Percentiles rank a stretch among this genome's conserved stretches.
Evolutionary conservation across 805 yeast species (phyloP).

Genomic region (Candida incommunis): DNA sequence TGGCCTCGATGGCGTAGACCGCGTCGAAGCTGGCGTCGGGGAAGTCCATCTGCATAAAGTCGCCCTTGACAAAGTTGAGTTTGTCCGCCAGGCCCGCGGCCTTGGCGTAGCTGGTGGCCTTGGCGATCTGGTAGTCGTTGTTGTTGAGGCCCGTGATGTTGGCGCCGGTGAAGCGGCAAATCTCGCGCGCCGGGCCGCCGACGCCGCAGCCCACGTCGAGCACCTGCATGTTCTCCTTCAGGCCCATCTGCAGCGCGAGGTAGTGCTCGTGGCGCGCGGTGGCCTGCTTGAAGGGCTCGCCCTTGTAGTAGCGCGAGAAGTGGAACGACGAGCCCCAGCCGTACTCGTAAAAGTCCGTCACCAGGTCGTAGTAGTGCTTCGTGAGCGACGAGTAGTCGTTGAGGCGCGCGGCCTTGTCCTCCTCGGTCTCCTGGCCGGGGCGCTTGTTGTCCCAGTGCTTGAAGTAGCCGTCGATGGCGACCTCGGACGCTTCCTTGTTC

Average conservation of each 20-base stretch:
- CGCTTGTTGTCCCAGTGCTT: conserved; percentile 94
- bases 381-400: conserved; percentile 83
- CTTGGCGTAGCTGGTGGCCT: conserved; percentile 73
- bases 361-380: conserved; percentile 91
- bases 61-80: conserved; percentile 85
- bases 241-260: conserved; percentile 74
- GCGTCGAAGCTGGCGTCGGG: conserved; percentile 84
- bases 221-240: conserved; percentile 69
- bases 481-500: conserved; percentile 63
- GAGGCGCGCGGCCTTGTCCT: conserved; percentile 37
- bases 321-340: conserved; percentile 99
- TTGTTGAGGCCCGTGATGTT: conserved; percentile 83
- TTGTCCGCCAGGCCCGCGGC: conserved; percentile 52
- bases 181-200: conserved; percentile 98
- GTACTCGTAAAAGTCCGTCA: conserved; percentile 95
- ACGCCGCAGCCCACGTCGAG: conserved; percentile 99
- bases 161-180: conserved; percentile 79
- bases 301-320: conserved; percentile 83
- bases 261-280: conserved; percentile 92
- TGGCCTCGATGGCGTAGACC: conserved; percentile 96
- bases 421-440: conserved; percentile 51
- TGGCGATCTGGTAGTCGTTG: conserved; percentile 88
- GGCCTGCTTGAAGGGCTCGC: conserved; percentile 89
- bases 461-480: conserved; percentile 81
- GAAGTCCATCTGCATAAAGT: conserved; percentile 98